phyloP scores from a whole-genome alignment of 352 stramenopile species.

The Lagenidium sp. region DNA sequence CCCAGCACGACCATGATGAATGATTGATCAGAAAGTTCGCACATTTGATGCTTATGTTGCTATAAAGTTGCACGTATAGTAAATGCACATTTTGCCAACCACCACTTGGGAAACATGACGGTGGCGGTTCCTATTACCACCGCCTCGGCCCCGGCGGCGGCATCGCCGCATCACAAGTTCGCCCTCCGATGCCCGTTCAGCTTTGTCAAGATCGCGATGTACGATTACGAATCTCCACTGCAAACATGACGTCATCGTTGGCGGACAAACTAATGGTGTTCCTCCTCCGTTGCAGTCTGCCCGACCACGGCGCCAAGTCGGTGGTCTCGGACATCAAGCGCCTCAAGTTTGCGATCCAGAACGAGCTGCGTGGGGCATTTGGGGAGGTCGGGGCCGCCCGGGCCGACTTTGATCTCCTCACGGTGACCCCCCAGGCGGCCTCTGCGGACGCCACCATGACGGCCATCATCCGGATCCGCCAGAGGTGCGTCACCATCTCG shows the following conservation, averaged over 20 bases:
- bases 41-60: no score
- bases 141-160: background rate
- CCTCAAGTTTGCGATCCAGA: constrained; percentile 67
- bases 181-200: constrained; percentile 32
- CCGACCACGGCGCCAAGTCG: constrained; percentile 29
- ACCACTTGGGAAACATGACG: no score
- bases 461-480: constrained; percentile 50
- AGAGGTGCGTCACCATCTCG: constrained; percentile 14
- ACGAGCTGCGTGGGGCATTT: constrained; percentile 58
- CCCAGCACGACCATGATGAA: constrained; percentile 69
- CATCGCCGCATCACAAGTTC: constrained; percentile 61
- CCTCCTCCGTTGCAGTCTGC: no score
- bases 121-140: background rate
- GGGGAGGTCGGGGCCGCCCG: constrained; percentile 47
- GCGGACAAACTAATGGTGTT: no score
- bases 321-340: constrained; percentile 42
- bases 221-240: no score
- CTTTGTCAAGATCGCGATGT: constrained; percentile 67
- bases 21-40: no score
- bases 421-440: constrained; percentile 25
- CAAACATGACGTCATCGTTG: no score
- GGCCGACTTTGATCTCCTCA: constrained; percentile 61
- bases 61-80: no score
- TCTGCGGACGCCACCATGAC: constrained; percentile 28
- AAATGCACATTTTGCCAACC: no score